These are phyloP conservation scores for Beauveria asiatica DNA, from an alignment of 2,329 filamentous ascomycete genomes.

Conservation along the genomic window DNA sequence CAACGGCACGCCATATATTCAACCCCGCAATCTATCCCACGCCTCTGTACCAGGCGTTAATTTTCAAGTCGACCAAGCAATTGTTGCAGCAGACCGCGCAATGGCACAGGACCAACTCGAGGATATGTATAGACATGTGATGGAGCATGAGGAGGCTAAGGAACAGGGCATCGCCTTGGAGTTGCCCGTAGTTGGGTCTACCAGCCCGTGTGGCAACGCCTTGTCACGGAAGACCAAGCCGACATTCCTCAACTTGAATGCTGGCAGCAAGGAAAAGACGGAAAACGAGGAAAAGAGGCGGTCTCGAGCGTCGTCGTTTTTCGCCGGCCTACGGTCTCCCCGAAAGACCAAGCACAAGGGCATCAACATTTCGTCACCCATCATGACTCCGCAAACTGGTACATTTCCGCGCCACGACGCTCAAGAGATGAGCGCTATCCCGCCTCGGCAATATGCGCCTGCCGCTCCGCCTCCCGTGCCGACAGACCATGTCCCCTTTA, in stretches of 20 bases:
- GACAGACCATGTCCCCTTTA: conserved; percentile 33
- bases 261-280: conserved; percentile 36
- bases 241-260: conserved; percentile 39
- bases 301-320: conserved; percentile 50
- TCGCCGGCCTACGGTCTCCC: conserved; percentile 55
- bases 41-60: conserved; percentile 52
- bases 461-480: conserved; percentile 49
- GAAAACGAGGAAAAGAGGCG: conserved; percentile 42
- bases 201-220: conserved; percentile 20
- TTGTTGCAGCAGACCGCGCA: conserved; percentile 65
- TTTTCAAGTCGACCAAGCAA: conserved; percentile 64
- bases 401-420: conserved; percentile 48
- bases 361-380: conserved; percentile 55
- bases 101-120: conserved; percentile 79
- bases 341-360: conserved; percentile 43
- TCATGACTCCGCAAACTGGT: conserved; percentile 54
- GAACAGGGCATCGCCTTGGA: conserved; percentile 44
- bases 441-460: conserved; percentile 50
- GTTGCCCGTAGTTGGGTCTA: conserved; percentile 23
- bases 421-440: conserved; percentile 49
- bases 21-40: conserved; percentile 27
- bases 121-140: conserved; percentile 81
- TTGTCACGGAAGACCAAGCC: conserved; percentile 42
- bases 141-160: conserved; percentile 75
- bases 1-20: conserved; percentile 16